Evolutionary conservation across 2,329 filamentous ascomycete species (phyloP).

Genomic region (Penicillium frequentans): DNA sequence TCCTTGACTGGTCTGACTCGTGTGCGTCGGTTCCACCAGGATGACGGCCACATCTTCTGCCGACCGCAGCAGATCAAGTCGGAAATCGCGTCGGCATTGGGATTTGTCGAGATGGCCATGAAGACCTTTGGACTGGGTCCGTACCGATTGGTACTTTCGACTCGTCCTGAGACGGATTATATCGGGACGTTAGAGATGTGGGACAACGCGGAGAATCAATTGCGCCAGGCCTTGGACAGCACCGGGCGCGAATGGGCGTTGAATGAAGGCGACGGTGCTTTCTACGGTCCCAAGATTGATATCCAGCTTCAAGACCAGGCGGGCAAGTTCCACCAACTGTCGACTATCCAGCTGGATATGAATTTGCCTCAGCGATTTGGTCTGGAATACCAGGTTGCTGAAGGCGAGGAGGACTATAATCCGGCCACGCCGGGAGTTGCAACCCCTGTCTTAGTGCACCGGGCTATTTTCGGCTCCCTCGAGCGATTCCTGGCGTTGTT

Average conservation of each 20-base stretch:
- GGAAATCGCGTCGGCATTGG: slow-evolving; percentile 72
- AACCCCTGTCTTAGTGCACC: slow-evolving; percentile 77
- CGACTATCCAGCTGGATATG: slow-evolving; percentile 87
- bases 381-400: slow-evolving; percentile 65
- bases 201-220: slow-evolving; percentile 65
- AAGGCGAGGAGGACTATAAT: slow-evolving; percentile 43
- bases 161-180: slow-evolving; percentile 71
- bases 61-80: slow-evolving; percentile 70
- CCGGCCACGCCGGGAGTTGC: slow-evolving; percentile 56
- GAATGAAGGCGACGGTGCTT: slow-evolving; percentile 81
- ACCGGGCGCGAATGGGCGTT: slow-evolving; percentile 69
- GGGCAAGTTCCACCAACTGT: slow-evolving; percentile 85
- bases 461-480: slow-evolving; percentile 79
- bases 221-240: slow-evolving; percentile 62
- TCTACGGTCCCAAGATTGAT: slow-evolving; percentile 91
- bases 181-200: slow-evolving; percentile 74
- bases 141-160: slow-evolving; percentile 76
- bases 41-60: slow-evolving; percentile 90
- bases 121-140: slow-evolving; percentile 67
- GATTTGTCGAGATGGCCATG: slow-evolving; percentile 74
- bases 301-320: slow-evolving; percentile 77
- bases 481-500: slow-evolving; percentile 82
- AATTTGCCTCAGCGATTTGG: slow-evolving; percentile 82
- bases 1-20: slow-evolving; percentile 79
- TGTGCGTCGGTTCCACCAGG: slow-evolving; percentile 84